A percentile compares a stretch with the other conserved stretches of the same genome.
phyloP scores from a whole-genome alignment of 768 basidiomycete genomes.

The Epithele typhae region DNA sequence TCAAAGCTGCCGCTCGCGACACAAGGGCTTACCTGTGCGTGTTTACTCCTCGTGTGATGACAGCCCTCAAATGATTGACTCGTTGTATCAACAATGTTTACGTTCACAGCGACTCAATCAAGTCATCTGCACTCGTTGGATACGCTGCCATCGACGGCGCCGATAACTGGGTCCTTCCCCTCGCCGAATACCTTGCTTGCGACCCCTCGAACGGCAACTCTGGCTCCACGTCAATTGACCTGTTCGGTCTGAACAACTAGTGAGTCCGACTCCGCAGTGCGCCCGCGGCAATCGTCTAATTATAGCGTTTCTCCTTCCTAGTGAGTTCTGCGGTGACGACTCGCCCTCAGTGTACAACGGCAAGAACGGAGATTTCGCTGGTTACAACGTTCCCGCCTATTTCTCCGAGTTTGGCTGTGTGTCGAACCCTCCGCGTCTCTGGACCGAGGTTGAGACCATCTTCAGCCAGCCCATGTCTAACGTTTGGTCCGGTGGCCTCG shows the following conservation, averaged over 20 bases:
- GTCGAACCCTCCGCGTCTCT: slow-evolving; percentile 55
- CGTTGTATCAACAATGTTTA: too few relatives aligned
- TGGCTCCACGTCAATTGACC: slow-evolving; percentile 64
- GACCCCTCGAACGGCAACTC: slow-evolving; percentile 51
- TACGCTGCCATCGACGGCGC: slow-evolving; percentile 84
- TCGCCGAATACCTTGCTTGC: slow-evolving; percentile 81
- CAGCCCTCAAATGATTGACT: too few relatives aligned
- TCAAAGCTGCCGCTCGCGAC: slow-evolving; percentile 91
- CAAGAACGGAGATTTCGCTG: slow-evolving; percentile 49
- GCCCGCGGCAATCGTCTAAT: not conserved
- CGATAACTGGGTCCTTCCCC: slow-evolving; percentile 51
- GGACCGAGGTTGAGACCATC: slow-evolving; percentile 75
- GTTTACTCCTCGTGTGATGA: too few relatives aligned
- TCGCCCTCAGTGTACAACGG: slow-evolving; percentile 51
- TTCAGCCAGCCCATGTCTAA: slow-evolving; percentile 69
- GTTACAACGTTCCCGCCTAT: slow-evolving; percentile 79
- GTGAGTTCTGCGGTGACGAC: slow-evolving; percentile 79
- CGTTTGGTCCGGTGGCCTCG: slow-evolving; percentile 86
- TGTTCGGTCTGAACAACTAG: slow-evolving; percentile 89
- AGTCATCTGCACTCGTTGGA: slow-evolving; percentile 65
- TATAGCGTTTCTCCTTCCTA: slow-evolving; percentile 29
- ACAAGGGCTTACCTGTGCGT: slow-evolving; percentile 78
- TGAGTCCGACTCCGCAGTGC: slow-evolving; percentile 34
- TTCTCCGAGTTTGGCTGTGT: slow-evolving; percentile 88
- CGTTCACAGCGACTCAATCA: slow-evolving; percentile 58